These are phyloP conservation scores for Thymus quinquecostatus DNA, from an alignment of 257 asterid species.

Conservation along the genomic window DNA sequence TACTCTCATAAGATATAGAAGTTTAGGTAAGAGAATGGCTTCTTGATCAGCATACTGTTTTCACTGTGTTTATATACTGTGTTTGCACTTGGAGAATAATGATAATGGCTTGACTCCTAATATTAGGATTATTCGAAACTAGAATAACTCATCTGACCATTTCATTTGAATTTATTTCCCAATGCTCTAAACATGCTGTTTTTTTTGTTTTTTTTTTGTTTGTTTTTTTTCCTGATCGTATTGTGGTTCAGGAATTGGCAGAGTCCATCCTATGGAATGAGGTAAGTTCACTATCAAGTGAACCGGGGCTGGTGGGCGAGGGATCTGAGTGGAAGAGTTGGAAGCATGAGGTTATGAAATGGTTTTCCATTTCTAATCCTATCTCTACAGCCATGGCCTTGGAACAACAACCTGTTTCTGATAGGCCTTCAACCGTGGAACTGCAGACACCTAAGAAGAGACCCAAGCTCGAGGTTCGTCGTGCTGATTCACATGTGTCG, in stretches of 20 bases:
- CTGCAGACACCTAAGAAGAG: constrained; percentile 75
- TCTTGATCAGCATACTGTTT: constrained; percentile 10
- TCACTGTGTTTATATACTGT: neutral
- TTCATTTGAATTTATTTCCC: constrained; percentile 20
- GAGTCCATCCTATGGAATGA: constrained; percentile 83
- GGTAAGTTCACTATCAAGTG: constrained; percentile 60
- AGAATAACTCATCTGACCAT: constrained; percentile 10
- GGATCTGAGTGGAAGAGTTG: constrained; percentile 82
- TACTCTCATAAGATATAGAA: neutral
- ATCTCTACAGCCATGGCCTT: constrained; percentile 41
- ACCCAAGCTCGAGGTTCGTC: constrained; percentile 97
- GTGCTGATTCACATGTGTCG: constrained; percentile 78
- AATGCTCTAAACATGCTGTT: neutral
- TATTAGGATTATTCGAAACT: constrained; percentile 20
- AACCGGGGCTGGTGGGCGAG: constrained; percentile 50
- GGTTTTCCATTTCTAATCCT: constrained; percentile 80
- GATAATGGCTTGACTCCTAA: constrained; percentile 7
- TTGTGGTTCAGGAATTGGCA: constrained; percentile 66
- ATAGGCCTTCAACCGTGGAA: constrained; percentile 49
- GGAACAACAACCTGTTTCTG: constrained; percentile 55
- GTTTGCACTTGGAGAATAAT: constrained; percentile 3
- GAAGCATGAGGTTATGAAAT: constrained; percentile 92
- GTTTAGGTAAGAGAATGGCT: constrained; percentile 16
- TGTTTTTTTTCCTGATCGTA: constrained; percentile 1
- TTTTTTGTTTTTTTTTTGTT: constrained; percentile 3